These are phyloP conservation scores for Juncus effusus DNA, from an alignment of 176 grass and related monocot genomes.

Conservation along the genomic window DNA sequence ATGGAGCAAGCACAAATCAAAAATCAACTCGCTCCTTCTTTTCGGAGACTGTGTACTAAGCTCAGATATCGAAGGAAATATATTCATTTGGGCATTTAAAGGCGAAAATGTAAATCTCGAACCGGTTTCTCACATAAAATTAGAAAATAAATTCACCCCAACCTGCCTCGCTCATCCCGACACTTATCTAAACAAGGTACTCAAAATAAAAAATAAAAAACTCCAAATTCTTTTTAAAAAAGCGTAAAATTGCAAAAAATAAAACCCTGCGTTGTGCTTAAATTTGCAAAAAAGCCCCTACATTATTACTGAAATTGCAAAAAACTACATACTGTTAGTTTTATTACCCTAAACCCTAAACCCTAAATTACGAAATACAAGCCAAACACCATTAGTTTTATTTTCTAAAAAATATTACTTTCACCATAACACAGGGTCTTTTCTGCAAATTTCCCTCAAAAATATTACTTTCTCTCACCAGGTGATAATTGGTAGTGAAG, in stretches of 20 bases:
- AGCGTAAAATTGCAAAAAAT: no score
- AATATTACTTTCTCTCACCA: constrained; percentile 34
- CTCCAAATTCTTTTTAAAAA: no score
- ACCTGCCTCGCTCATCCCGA: constrained; percentile 91
- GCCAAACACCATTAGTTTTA: no score
- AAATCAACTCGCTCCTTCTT: constrained; percentile 62
- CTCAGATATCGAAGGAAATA: constrained; percentile 65
- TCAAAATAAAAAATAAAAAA: constrained; percentile 4
- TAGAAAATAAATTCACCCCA: constrained; percentile 68
- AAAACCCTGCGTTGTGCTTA: no score
- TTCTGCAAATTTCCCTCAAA: no score
- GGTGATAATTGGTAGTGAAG: constrained; percentile 83
- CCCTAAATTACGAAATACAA: no score
- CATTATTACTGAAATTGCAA: no score
- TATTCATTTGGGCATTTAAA: constrained; percentile 87
- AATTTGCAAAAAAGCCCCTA: no score
- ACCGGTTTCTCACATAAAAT: constrained; percentile 66
- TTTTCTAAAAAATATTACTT: no score
- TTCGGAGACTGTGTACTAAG: constrained; percentile 85
- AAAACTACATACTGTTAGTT: no score
- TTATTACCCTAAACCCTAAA: no score
- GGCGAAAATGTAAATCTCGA: constrained; percentile 56
- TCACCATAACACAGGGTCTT: no score
- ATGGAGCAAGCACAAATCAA: constrained; percentile 78
- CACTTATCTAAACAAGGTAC: constrained; percentile 97